These are phyloP conservation scores for Pseudopediastrum boryanum DNA, from an alignment of 139 green algal genomes.

Conservation along the genomic window DNA sequence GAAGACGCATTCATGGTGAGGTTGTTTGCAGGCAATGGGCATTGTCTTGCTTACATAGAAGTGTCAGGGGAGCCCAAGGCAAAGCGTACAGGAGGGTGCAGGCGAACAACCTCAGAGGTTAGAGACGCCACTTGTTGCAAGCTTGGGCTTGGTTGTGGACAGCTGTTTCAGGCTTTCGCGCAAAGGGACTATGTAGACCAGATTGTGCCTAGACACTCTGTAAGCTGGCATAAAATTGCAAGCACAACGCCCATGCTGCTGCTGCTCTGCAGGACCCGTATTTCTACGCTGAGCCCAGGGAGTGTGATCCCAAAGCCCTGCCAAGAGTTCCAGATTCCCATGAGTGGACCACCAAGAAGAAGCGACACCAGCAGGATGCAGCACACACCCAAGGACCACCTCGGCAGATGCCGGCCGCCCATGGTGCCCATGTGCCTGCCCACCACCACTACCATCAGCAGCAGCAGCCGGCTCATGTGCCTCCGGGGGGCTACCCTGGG, in stretches of 20 bases:
- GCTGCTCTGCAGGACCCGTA: conserved; percentile 46
- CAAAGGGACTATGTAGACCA: too few species aligned
- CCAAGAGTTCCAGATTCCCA: conserved; percentile 46
- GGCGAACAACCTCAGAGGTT: background rate
- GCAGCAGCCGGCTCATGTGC: too few species aligned
- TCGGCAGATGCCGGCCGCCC: background rate
- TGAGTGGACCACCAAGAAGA: conserved; percentile 68
- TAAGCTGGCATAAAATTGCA: background rate
- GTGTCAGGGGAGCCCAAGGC: background rate
- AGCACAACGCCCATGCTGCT: background rate
- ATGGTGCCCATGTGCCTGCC: too few species aligned
- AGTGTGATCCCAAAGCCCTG: conserved; percentile 52
- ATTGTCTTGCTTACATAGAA: background rate
- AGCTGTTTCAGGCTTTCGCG: too few species aligned
- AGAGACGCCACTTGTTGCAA: background rate
- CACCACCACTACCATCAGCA: too few species aligned
- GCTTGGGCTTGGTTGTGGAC: background rate
- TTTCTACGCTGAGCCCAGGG: conserved; percentile 46
- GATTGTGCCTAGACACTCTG: background rate
- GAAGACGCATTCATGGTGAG: conserved; percentile 60
- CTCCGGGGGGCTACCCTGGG: too few species aligned
- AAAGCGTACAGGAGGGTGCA: background rate
- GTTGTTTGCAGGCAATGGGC: background rate
- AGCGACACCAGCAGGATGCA: conserved; percentile 27
- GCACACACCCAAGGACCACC: background rate